Conservation (phyloP, 192 early-diverging fungal genomes). For the Mortierella antarctica region DNA sequence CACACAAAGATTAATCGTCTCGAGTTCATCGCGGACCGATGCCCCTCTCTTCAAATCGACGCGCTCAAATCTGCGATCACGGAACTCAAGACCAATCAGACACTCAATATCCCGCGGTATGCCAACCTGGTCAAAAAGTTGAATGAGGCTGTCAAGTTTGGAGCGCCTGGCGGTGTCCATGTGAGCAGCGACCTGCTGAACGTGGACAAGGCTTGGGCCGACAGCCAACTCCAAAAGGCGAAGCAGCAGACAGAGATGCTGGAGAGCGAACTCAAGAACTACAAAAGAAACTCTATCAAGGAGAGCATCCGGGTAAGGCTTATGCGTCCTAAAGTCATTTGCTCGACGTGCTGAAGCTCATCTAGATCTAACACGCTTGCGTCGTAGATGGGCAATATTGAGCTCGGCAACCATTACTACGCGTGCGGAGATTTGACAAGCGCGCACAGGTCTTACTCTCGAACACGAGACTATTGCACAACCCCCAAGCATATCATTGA, state of each 20-base stretch:
- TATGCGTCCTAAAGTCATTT: constrained; percentile 1
- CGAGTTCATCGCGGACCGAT: constrained; percentile 79
- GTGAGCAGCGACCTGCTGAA: constrained; percentile 47
- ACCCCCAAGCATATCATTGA: constrained; percentile 81
- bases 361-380: neutral
- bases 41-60: constrained; percentile 74
- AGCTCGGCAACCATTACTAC: constrained; percentile 84
- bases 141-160: constrained; percentile 61
- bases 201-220: constrained; percentile 61
- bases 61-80: constrained; percentile 71
- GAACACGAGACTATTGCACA: constrained; percentile 83
- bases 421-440: constrained; percentile 72
- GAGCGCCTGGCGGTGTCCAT: constrained; percentile 13
- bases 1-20: constrained; percentile 75
- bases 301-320: constrained; percentile 83
- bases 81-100: constrained; percentile 62
- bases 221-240: constrained; percentile 58
- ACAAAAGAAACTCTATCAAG: constrained; percentile 83
- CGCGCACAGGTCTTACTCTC: constrained; percentile 75
- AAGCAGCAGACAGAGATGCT: constrained; percentile 68
- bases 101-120: constrained; percentile 62
- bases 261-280: constrained; percentile 81
- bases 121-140: constrained; percentile 59
- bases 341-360: neutral
- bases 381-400: constrained; percentile 78